Base-by-base conservation (phyloP, 2,329 filamentous ascomycete genomes). In the Fusarium staphyleae region DNA sequence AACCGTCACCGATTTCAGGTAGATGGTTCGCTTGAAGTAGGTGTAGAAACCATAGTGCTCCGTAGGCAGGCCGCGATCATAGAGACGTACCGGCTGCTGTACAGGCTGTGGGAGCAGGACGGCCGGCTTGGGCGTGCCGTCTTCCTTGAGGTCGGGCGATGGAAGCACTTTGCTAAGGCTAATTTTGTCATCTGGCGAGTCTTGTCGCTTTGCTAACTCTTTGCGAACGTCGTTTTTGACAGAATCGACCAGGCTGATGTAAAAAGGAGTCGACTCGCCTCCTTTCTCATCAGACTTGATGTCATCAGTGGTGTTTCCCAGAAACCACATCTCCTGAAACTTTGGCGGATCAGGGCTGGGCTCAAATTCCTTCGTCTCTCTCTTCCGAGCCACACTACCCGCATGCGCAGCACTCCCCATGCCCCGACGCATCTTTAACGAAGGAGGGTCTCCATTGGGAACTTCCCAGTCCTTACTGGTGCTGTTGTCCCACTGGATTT, bases 11-110 rank as follows among this genome's bases (percentile, higher is more conserved):
- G 85, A 86, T 63, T 87, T 85, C 57, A 96, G 79, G 77, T 93
- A 96, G 59, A 96, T 90, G 8, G 88, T 89, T 61, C 92, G 90
- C 74, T 92, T 87, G 73, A 90, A 98, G 78, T 96, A 96, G 1
- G 84, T 90, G 76, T 96, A 97, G 75, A 97, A 97, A 3, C 91
- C 91, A 72, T 96, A 97, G 74, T 96, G 91, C 72, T 98, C 93
- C 0, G 87, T 88, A 2, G 82, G 77, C 22, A 89, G 78, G 14
- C 89, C 92, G 15, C 92, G 89, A 71, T 98, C 91, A 72, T 87
- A 98, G 1, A 98, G 82, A 2, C 90, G 85, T 11, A 98, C 78
- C 0, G 91, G 93, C 67, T 98, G 95, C 54, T 88, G 84, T 1
- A 79, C 75, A 0, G 89, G 84, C 7, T 83, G 78, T 0, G 92